Base-by-base conservation (phyloP, 1,139 yeast species). In the Pichia sp. region DNA sequence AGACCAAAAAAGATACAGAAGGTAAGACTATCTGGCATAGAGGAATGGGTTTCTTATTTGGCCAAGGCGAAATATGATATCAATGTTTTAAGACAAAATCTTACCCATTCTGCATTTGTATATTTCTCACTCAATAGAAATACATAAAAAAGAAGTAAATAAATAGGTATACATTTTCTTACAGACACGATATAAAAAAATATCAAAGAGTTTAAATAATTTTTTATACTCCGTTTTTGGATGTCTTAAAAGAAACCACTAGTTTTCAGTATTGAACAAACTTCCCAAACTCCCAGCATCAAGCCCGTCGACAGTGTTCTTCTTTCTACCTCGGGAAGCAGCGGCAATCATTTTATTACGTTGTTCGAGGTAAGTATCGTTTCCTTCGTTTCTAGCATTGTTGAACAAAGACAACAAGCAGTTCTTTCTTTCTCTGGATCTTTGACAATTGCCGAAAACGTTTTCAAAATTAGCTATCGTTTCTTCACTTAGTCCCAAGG, bases 381-480 rank as follows among this genome's bases (percentile, higher is more conserved):
- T 62, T 70, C 41, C 47, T 44, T 47, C 56, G 43, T 50, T 58
- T 40, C 72, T 74, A 3, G 78, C 71, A n/a, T 72, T 69, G 48
- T 70, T 69, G 6, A 79, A 70, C 60, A 79, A 67, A 56, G 76
- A 82, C 44, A 78, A 63, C 47, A 79, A 69, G 8, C 82, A 80
- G 37, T 77, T 70, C 51, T 82, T 67, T 63, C 78, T 81, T 60
- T 78, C 82, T 55, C 80, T 74, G 54, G 80, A 67, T 21, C 80
- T 74, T 60, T 77, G 77, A 45, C 83, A 75, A 50, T 72, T 70
- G 41, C 78, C 77, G 48, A 80, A 65, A 39, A 78, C 65, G 16
- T 71, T 66, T 58, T 80, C 83, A 58, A 80, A 78, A 57, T 77
- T 73, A 47, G 74, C 68, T 39, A 80, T 69, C 37, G 61, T 74